These are phyloP conservation scores for Naganishia sp. DNA, from an alignment of 1,284 basidiomycete species.

Conservation along the genomic window DNA sequence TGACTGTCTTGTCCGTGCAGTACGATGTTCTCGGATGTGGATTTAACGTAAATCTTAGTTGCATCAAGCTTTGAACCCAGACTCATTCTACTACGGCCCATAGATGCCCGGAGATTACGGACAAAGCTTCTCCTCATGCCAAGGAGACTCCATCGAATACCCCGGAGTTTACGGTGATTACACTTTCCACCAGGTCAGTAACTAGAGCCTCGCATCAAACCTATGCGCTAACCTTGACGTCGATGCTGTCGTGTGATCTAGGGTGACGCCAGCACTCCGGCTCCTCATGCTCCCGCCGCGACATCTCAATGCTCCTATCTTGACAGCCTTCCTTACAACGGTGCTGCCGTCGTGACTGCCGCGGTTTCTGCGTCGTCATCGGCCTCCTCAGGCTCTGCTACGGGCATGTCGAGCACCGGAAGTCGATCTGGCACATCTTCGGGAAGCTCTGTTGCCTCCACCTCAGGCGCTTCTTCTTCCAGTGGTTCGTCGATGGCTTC, in stretches of 20 bases:
- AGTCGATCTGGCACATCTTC: constrained; percentile 33
- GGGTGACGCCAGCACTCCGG: constrained; percentile 57
- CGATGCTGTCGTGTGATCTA: not conserved
- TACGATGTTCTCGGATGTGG: constrained; percentile 15
- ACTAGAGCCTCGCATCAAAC: no score
- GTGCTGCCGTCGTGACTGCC: constrained; percentile 36
- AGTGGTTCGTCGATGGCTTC: constrained; percentile 1
- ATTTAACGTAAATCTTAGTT: constrained; percentile 55
- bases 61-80: constrained; percentile 39
- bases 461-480: constrained; percentile 9
- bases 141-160: constrained; percentile 43
- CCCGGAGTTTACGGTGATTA: constrained; percentile 70
- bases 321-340: constrained; percentile 40
- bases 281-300: constrained; percentile 62
- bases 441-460: constrained; percentile 13
- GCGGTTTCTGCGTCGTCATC: constrained; percentile 30
- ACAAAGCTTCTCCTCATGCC: constrained; percentile 41
- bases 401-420: constrained; percentile 17
- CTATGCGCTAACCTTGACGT: no score
- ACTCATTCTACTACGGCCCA: constrained; percentile 53
- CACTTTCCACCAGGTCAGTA: constrained; percentile 63
- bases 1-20: not conserved
- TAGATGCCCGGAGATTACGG: constrained; percentile 67
- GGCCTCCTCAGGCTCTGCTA: constrained; percentile 17
- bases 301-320: constrained; percentile 58